Evolutionary conservation across 2,329 filamentous ascomycete species (phyloP), one percentile per base, ranked within the genome.

Genomic region (Paraphoma sp.): DNA sequence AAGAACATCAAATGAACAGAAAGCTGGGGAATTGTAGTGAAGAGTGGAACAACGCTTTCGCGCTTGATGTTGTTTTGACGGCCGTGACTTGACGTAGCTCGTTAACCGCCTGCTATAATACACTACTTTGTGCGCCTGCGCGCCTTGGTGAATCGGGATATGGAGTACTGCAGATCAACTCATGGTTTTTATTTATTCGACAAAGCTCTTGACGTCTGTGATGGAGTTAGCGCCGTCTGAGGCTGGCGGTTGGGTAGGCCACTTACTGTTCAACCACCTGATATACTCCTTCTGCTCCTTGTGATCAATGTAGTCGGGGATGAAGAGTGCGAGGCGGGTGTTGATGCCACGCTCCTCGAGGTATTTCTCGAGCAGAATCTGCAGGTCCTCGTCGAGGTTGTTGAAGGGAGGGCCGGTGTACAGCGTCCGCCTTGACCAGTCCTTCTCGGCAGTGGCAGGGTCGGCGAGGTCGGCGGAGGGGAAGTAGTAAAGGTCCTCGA

Each of bases 241-340:
- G 11, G 8, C 30, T 31, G 6, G 16, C 30, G 28, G 41, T 6
- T 30, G 41, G 42, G 12, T 10, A 46, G 10, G 28, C 14, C 8
- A 73, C 72, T 66, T 64, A 75, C 70, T 87, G 78, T 88, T 86
- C 78, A 99, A 82, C 95, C 96, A 99, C 65, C 85, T 82, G 60
- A 96, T 82, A 79, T 99, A 99, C 85, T 99, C 95, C 81, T 88
- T 90, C 87, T 98, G 94, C 87, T 99, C 95, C 89, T 99, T 99
- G 80, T 91, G 87, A 76, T 98, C 93, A 73, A 98, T 93, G 82
- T 97, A 99, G 78, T 98, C 93, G 38, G 93, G 92, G 44, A 96
- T 89, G 79, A 98, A 97, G 66, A 93, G 82, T 51, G 93, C 94
- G 69, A 99, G 86, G 56, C 89, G 86, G 69, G 90, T 88, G 72